A percentile compares a stretch with the other conserved stretches of the same genome.
These are phyloP conservation scores for Prunus dulcis DNA, from an alignment of 306 rosid species.

Conservation along the genomic window DNA sequence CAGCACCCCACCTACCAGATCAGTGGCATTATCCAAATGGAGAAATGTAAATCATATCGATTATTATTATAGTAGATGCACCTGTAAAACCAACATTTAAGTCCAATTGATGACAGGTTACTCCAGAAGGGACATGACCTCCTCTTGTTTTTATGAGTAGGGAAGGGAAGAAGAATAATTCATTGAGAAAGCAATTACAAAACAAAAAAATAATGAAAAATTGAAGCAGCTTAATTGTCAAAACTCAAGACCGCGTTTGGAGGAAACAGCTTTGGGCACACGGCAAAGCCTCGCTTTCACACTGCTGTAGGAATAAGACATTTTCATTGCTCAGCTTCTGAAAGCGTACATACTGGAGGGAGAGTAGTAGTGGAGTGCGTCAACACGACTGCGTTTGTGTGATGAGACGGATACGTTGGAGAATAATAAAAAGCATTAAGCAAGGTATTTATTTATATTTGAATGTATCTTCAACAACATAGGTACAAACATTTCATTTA, in stretches of 20 bases:
- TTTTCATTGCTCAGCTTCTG: not conserved
- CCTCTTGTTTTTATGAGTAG: not conserved
- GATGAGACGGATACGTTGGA: not conserved
- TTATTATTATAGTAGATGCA: too few species aligned
- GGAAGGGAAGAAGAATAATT: not conserved
- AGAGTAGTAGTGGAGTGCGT: not conserved
- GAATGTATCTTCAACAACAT: not conserved
- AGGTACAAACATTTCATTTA: not conserved
- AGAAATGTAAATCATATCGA: too few species aligned
- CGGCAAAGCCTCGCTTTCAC: conserved; percentile 32
- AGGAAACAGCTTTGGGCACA: conserved; percentile 34
- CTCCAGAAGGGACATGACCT: too few species aligned
- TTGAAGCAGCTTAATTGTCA: conserved; percentile 16
- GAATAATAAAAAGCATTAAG: conserved; percentile 15
- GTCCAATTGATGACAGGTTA: not conserved
- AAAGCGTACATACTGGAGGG: not conserved
- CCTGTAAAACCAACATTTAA: too few species aligned
- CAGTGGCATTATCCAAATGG: too few species aligned
- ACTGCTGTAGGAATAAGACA: not conserved
- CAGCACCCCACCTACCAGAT: too few species aligned
- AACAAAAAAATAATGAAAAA: not conserved
- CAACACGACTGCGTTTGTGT: not conserved
- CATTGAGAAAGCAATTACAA: not conserved
- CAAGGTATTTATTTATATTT: not conserved
- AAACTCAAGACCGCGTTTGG: conserved; percentile 40